Evolutionary conservation across 345 rosid genomes (phyloP).

Genomic region (Barbarea vulgaris): DNA sequence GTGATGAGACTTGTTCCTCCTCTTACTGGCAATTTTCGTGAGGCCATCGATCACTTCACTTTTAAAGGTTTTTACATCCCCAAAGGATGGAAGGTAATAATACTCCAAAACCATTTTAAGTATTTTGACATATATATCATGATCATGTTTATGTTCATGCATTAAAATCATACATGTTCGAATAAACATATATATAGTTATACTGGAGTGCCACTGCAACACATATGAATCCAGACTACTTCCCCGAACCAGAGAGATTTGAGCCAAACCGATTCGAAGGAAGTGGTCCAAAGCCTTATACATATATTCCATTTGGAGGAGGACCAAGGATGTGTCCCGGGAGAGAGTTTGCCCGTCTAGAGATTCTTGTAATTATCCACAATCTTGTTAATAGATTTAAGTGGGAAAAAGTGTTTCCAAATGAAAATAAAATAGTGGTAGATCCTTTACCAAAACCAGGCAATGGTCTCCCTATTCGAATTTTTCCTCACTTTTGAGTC

Average conservation of each 20-base stretch:
- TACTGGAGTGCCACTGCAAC: constrained; percentile 53
- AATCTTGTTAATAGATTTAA: constrained; percentile 48
- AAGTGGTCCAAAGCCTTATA: constrained; percentile 49
- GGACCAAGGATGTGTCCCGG: constrained; percentile 62
- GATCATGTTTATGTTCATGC: neutral
- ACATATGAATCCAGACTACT: constrained; percentile 43
- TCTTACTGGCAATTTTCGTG: constrained; percentile 47
- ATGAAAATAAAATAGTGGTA: constrained; percentile 43
- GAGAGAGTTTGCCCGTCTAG: constrained; percentile 51
- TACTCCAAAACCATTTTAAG: neutral
- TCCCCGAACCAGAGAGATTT: constrained; percentile 50
- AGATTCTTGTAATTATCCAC: constrained; percentile 53
- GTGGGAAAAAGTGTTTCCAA: constrained; percentile 47
- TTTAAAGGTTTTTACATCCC: constrained; percentile 50
- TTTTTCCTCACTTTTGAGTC: constrained; percentile 30
- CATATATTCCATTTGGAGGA: constrained; percentile 56
- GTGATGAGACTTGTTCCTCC: constrained; percentile 58
- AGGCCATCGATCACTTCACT: constrained; percentile 46
- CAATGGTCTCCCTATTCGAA: constrained; percentile 48
- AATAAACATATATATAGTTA: constrained; percentile 32
- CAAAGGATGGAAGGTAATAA: constrained; percentile 53
- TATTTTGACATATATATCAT: neutral
- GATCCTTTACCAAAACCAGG: constrained; percentile 52
- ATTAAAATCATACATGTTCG: neutral
- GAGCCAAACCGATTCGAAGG: constrained; percentile 53